Conservation (phyloP, 805 yeast species). For the Cyberlindnera sargentensis region DNA sequence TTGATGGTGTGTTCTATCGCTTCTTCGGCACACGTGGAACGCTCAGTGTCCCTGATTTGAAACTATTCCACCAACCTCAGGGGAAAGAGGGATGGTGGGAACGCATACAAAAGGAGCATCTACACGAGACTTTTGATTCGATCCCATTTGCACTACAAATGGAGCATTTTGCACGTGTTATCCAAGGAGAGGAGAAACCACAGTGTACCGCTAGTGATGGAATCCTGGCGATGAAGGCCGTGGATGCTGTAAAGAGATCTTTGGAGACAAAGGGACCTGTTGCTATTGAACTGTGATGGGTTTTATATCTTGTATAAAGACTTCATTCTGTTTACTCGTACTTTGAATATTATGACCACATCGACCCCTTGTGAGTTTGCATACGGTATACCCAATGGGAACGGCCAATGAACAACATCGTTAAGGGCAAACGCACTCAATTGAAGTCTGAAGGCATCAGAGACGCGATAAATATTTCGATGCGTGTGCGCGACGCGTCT, state of each 20-base stretch:
- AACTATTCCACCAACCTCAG: conserved; percentile 13
- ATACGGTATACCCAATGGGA: too few species aligned
- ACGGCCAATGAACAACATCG: too few species aligned
- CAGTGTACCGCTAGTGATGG: conserved; percentile 14
- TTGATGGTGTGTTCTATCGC: conserved; percentile 15
- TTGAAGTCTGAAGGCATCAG: too few species aligned
- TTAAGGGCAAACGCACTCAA: too few species aligned
- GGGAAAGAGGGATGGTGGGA: conserved; percentile 12
- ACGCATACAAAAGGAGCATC: conserved; percentile 1
- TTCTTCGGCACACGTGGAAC: conserved; percentile 17
- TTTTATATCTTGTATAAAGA: too few species aligned
- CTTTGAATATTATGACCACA: too few species aligned
- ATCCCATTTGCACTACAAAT: conserved; percentile 14
- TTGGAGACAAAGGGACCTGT: conserved; percentile 2
- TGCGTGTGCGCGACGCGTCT: too few species aligned
- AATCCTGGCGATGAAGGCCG: conserved; percentile 11
- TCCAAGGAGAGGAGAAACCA: conserved; percentile 7
- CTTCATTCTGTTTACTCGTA: too few species aligned
- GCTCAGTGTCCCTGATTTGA: conserved; percentile 13
- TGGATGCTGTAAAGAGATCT: conserved; percentile 12
- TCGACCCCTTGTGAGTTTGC: too few species aligned
- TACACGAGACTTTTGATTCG: conserved; percentile 4
- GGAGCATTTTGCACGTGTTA: conserved; percentile 12
- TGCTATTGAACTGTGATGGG: too few species aligned
- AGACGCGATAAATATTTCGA: too few species aligned